Percentiles rank a stretch among this genome's conserved stretches.
phyloP scores from a whole-genome alignment of 371 early-diverging fungal species.

The Mortierella sp. region DNA sequence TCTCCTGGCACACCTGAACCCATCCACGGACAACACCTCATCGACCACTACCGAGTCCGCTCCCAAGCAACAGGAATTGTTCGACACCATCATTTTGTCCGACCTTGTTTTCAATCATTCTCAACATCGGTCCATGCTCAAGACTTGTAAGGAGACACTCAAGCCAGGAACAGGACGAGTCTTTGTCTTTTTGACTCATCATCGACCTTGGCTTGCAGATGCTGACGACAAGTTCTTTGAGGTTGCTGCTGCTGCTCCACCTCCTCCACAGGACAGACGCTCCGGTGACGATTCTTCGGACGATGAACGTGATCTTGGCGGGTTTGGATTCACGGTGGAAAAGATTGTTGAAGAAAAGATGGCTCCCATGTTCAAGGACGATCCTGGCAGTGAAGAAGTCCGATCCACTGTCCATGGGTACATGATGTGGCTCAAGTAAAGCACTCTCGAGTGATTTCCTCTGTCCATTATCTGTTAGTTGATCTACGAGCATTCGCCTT shows the following conservation, averaged over 20 bases:
- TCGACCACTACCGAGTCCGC: background rate
- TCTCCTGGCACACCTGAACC: constrained; percentile 58
- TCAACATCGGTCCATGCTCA: constrained; percentile 77
- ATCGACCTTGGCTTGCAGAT: constrained; percentile 77
- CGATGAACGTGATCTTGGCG: constrained; percentile 64
- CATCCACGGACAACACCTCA: constrained; percentile 8
- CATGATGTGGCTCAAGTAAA: constrained; percentile 42
- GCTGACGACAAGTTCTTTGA: constrained; percentile 87
- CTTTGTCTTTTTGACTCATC: constrained; percentile 76
- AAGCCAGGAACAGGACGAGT: constrained; percentile 67
- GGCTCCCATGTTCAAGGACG: constrained; percentile 90
- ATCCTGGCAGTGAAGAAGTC: constrained; percentile 83
- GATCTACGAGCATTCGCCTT: background rate
- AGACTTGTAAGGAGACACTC: constrained; percentile 71
- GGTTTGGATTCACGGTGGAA: constrained; percentile 78
- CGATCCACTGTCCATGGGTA: constrained; percentile 89
- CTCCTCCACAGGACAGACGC: constrained; percentile 56
- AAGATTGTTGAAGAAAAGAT: constrained; percentile 75
- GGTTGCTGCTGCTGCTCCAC: constrained; percentile 68
- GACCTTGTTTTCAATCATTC: constrained; percentile 95
- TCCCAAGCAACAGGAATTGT: constrained; percentile 49
- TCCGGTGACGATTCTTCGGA: constrained; percentile 43
- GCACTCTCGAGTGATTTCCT: background rate
- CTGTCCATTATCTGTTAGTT: background rate
- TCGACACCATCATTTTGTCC: constrained; percentile 87